These are phyloP conservation scores for Pseudogymnoascus sp. DNA, from an alignment of 2,329 filamentous ascomycete species.

Conservation along the genomic window DNA sequence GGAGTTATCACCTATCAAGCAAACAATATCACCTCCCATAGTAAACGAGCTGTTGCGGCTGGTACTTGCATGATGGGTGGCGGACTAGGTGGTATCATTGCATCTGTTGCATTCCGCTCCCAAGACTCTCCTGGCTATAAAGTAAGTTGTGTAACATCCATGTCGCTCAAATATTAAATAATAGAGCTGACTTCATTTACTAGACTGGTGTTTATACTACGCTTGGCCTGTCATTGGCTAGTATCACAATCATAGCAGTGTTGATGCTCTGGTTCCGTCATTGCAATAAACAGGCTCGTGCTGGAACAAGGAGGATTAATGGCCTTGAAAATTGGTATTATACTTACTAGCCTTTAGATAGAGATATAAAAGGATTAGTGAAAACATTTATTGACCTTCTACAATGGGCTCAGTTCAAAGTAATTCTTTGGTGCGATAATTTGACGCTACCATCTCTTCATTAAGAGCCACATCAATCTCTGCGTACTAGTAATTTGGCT, in stretches of 20 bases:
- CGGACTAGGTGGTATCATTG: conserved; percentile 10
- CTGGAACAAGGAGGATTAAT: background rate
- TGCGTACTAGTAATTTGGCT: background rate
- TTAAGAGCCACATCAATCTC: background rate
- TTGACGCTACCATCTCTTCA: background rate
- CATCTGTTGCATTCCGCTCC: background rate
- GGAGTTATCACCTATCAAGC: conserved; percentile 9
- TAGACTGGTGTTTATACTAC: background rate
- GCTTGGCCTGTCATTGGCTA: background rate
- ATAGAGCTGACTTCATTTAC: background rate
- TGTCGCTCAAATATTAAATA: background rate
- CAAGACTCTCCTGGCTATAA: conserved; percentile 1
- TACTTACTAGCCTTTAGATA: background rate
- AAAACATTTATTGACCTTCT: background rate
- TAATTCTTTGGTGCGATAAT: background rate
- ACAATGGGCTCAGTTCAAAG: background rate
- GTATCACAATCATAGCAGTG: background rate
- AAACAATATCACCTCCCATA: conserved; percentile 40
- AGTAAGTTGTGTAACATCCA: background rate
- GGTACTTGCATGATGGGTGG: conserved; percentile 1
- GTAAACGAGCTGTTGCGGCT: background rate
- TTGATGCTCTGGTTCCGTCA: background rate
- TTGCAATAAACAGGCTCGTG: background rate
- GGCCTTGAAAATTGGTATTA: background rate
- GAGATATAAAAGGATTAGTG: background rate